Base-by-base conservation (phyloP, 306 rosid genomes). In the Cicer judaicum region DNA sequence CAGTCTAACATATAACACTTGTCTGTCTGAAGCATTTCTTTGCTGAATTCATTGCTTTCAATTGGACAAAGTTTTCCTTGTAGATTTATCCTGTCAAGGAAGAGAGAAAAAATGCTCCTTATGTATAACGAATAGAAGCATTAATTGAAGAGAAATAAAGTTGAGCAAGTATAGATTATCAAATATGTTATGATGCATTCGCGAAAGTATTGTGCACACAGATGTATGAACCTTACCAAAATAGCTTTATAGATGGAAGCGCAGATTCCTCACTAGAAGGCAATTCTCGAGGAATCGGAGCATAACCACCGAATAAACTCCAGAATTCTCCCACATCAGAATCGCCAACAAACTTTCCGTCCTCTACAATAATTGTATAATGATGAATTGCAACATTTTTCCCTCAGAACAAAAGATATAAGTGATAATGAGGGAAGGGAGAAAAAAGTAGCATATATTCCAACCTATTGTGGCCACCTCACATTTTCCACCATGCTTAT, bases 301-400 rank as follows among this genome's bases (percentile, higher is more conserved):
- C 98, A 74, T 86, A 91, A 74, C 98, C 98, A 57, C 98, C 98
- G 74, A 94, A 94, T 10, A 94, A 94, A 85, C 91, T 90, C 97
- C 98, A 94, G 83, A 94, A 94, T 61, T 94, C 98, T 48, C 97
- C 98, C 66, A 87, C 96, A 80, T 91, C 97, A 40, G 91, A 84
- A 86, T 94, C 96, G 68, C 98, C 97, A 66, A 91, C 98, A 64
- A 94, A 86, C 71, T 94, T 94, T 70, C 98, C 98, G 80, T 94
- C 98, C 92, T 91, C 98, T 94, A 82, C 88, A 88, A 66, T 64
- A 84, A 67, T 72, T 59, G 61, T 57, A 48, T 53, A 76, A 39
- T 50, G 54, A 71, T 18, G 60, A 83, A 64, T 79, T 66, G 70
- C 76, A 63, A 53, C 34, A 78, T 65, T 15, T 49, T 63, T 78